Evolutionary conservation across 495 filamentous ascomycete genomes (phyloP), one percentile per base, ranked within the genome.

Genomic region (Penicillium diatomitis): DNA sequence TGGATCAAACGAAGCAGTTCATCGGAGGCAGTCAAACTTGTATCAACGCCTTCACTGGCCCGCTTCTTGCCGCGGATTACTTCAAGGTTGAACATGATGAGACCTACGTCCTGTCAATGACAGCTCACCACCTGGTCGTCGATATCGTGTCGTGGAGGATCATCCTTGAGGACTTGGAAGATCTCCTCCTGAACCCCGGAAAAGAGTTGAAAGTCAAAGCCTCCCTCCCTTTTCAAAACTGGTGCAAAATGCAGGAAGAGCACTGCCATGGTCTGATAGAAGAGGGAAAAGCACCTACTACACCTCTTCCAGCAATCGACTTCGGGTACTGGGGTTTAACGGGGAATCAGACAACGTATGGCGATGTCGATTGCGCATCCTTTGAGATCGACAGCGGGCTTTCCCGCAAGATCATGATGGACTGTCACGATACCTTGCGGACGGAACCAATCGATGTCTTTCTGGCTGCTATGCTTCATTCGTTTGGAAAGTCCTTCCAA

Each of bases 131-230:
- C 52, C 62, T 86, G 1, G 81, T 83, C 3, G 73, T 87, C 31
- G 85, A 88, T 50, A 75, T 85, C 31, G 78, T 83, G 6, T 87
- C 85, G 0, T 87, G 83, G 84, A 70, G 77, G 12, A 71, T 85
- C 12, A 79, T 88, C 6, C 67, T 84, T 9, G 71, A 83, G 43
- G 85, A 88, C 44, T 49, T 87, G 36, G 83, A 86, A 51, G 77
- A 83, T 11, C 49, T 85, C 2, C 58, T 88, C 4, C 51, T 71
- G n/a, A 70, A 72, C 38, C 71, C 76, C 0, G 52, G 58, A 6
- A 61, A 60, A 47, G 40, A 51, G 1, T 38, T 55, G 11, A 57
- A 58, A 4, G 68, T 71, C 1, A 57, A 60, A 35, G 49, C 46
- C 4, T 75, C 70, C 6, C 70, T 85, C 47, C 77, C 83, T 0